Evolutionary conservation across 2,329 filamentous ascomycete genomes (phyloP).

Genomic region (Pseudogymnoascus sp.): DNA sequence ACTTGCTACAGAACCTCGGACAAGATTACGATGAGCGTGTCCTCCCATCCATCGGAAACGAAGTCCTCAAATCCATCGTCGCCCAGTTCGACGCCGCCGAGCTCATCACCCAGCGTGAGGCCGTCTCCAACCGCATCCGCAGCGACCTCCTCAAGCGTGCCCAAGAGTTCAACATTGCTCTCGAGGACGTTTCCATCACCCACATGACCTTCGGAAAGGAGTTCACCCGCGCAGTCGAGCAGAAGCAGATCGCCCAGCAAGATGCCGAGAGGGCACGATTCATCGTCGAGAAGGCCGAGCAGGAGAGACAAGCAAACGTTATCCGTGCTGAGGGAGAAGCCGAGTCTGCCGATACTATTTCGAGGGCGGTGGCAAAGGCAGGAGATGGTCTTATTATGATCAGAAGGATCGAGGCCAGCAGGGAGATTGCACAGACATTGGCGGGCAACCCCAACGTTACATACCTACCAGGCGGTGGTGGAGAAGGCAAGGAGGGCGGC

Average conservation of each 20-base stretch:
- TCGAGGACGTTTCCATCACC: constrained; percentile 97
- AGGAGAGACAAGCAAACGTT: constrained; percentile 97
- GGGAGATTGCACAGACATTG: constrained; percentile 88
- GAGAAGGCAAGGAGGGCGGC: constrained; percentile 46
- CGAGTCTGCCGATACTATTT: constrained; percentile 91
- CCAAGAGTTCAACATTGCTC: constrained; percentile 95
- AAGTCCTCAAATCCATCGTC: constrained; percentile 97
- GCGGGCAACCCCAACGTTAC: constrained; percentile 90
- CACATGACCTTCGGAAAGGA: constrained; percentile 99
- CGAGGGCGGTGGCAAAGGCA: constrained; percentile 83
- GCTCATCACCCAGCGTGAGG: constrained; percentile 97
- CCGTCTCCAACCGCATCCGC: constrained; percentile 90
- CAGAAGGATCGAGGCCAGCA: constrained; percentile 91
- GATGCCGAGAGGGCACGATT: constrained; percentile 95
- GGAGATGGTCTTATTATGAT: constrained; percentile 95
- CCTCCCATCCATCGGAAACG: constrained; percentile 96
- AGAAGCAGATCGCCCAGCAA: constrained; percentile 99
- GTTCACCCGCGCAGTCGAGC: constrained; percentile 97
- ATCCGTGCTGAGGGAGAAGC: constrained; percentile 97
- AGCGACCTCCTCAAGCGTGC: constrained; percentile 87
- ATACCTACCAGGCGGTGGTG: constrained; percentile 75
- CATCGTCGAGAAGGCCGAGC: constrained; percentile 97
- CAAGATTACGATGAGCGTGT: constrained; percentile 98
- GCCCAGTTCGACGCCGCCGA: constrained; percentile 98
- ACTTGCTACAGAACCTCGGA: constrained; percentile 69